These are phyloP conservation scores for Begonia fuchsioides DNA, from an alignment of 306 rosid species.

Conservation along the genomic window DNA sequence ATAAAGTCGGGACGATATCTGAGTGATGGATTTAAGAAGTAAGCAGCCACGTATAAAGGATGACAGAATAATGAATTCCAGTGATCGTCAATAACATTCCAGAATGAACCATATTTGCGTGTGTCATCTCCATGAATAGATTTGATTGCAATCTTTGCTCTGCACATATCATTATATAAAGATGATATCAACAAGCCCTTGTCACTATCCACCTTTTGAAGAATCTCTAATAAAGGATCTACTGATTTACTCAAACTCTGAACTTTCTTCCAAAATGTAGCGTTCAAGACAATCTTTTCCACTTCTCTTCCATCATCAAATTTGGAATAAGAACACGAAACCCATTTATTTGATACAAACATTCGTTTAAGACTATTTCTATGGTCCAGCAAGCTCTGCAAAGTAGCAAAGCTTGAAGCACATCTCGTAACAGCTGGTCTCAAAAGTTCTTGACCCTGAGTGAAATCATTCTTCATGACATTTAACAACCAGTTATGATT, in stretches of 20 bases:
- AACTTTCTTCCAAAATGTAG: slow-evolving; percentile 76
- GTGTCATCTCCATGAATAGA: slow-evolving; percentile 50
- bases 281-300: slow-evolving; percentile 50
- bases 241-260: slow-evolving; percentile 54
- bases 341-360: slow-evolving; percentile 83
- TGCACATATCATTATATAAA: slow-evolving; percentile 60
- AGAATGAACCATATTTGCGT: slow-evolving; percentile 75
- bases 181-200: slow-evolving; percentile 66
- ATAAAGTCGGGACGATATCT: slow-evolving; percentile 65
- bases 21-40: slow-evolving; percentile 85
- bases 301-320: slow-evolving; percentile 68
- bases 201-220: slow-evolving; percentile 51
- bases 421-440: slow-evolving; percentile 39
- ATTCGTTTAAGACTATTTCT: slow-evolving; percentile 51
- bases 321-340: slow-evolving; percentile 53
- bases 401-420: slow-evolving; percentile 75
- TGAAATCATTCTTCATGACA: slow-evolving; percentile 69
- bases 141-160: slow-evolving; percentile 72
- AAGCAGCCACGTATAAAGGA: slow-evolving; percentile 81
- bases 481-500: slow-evolving; percentile 72
- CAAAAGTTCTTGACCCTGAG: slow-evolving; percentile 68
- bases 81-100: slow-evolving; percentile 68
- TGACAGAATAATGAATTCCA: slow-evolving; percentile 71
- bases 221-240: slow-evolving; percentile 70
- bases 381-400: slow-evolving; percentile 68